Conservation (phyloP, 768 basidiomycete species). For the Suillus fuscotomentosus region DNA sequence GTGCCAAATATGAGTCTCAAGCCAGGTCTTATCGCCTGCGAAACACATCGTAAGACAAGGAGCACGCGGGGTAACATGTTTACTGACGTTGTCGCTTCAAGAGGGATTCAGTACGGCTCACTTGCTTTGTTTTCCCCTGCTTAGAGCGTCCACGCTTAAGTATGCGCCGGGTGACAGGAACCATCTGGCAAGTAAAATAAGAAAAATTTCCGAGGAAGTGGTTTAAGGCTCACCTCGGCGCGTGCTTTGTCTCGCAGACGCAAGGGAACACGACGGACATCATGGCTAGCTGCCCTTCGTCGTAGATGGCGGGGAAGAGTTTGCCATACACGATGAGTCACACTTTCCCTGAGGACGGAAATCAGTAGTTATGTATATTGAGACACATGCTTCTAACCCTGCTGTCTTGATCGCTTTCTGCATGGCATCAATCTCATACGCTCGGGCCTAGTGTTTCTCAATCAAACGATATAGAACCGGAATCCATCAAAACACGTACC, state of each 20-base stretch:
- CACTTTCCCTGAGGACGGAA: conserved; percentile 46
- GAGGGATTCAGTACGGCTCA: conserved; percentile 59
- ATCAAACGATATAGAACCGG: not conserved
- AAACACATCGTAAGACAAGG: not conserved
- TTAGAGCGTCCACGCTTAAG: conserved; percentile 52
- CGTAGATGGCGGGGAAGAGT: conserved; percentile 89
- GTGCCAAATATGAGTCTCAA: conserved; percentile 97
- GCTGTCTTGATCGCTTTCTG: conserved; percentile 81
- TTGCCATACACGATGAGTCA: conserved; percentile 88
- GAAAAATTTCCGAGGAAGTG: conserved; percentile 28
- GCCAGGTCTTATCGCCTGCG: conserved; percentile 84
- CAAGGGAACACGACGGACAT: conserved; percentile 87
- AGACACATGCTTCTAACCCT: conserved; percentile 41
- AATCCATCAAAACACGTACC: conserved; percentile 37
- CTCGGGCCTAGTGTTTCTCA: conserved; percentile 57
- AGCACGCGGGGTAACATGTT: conserved; percentile 6
- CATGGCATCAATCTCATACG: conserved; percentile 91
- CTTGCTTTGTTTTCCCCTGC: conserved; percentile 57
- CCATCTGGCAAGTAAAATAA: conserved; percentile 42
- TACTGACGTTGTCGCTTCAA: conserved; percentile 70
- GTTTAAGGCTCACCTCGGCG: conserved; percentile 59
- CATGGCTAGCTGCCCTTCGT: conserved; percentile 91
- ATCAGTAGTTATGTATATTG: not conserved
- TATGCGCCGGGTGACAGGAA: conserved; percentile 41
- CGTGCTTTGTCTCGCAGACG: conserved; percentile 79